Conservation (phyloP, 2,329 filamentous ascomycete species). For the Emergomyces africanus region DNA sequence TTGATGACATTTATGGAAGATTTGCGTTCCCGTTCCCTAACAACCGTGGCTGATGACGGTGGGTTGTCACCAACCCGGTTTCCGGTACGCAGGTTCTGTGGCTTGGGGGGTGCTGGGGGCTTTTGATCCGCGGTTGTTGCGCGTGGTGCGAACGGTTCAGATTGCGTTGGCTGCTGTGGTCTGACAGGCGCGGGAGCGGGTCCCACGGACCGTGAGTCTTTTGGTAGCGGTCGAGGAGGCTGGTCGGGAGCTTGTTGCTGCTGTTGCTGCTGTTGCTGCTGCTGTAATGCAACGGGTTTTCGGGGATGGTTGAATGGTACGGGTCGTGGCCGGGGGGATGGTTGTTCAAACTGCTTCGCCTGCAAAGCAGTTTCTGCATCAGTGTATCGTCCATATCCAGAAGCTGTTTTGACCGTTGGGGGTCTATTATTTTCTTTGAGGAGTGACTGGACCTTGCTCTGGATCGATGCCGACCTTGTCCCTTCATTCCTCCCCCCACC, state of each 20-base stretch:
- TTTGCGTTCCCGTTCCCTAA: conserved; percentile 12
- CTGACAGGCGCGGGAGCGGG: neutral
- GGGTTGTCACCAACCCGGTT: conserved; percentile 12
- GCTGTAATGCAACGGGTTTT: conserved; percentile 2
- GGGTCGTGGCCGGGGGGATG: conserved; percentile 10
- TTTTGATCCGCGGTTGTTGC: conserved; percentile 20
- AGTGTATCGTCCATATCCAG: conserved; percentile 83
- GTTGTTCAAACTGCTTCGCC: conserved; percentile 22
- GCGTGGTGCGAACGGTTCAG: neutral
- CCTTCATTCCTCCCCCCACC: conserved; percentile 33
- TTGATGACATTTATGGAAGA: neutral
- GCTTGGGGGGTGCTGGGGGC: conserved; percentile 48
- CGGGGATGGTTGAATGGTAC: conserved; percentile 2
- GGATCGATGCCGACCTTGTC: conserved; percentile 67
- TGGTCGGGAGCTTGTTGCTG: conserved; percentile 2
- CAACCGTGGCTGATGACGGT: conserved; percentile 16
- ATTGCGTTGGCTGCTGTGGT: conserved; percentile 2
- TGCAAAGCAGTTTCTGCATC: conserved; percentile 34
- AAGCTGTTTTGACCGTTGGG: conserved; percentile 54
- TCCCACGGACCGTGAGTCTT: neutral
- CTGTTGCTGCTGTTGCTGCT: conserved; percentile 1
- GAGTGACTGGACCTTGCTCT: conserved; percentile 77
- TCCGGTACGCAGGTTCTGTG: conserved; percentile 44
- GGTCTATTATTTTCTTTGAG: conserved; percentile 60
- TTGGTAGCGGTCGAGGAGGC: conserved; percentile 4